phyloP scores from a whole-genome alignment of 129 eudicot genomes.

The Cynara cardunculus region DNA sequence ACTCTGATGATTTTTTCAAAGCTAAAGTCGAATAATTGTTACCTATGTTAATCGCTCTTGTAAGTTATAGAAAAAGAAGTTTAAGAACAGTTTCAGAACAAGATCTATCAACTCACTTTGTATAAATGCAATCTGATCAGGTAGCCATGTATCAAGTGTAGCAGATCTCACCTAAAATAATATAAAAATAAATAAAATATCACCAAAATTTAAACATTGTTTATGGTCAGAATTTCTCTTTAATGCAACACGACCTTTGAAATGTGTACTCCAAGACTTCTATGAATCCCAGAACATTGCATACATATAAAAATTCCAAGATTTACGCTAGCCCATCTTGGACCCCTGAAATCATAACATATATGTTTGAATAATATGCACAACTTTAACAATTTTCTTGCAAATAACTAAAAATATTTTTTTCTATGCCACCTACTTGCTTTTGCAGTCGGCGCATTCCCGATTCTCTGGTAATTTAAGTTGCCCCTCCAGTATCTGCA shows the following conservation, averaged over 20 bases:
- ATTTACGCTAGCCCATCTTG: slow-evolving; percentile 92
- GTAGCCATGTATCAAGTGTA: slow-evolving; percentile 74
- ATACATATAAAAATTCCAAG: slow-evolving; percentile 88
- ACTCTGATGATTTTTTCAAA: not conserved
- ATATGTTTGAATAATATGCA: not conserved
- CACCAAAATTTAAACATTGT: not conserved
- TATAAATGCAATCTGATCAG: slow-evolving; percentile 63
- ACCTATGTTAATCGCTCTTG: not conserved
- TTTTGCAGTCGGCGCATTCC: slow-evolving; percentile 80
- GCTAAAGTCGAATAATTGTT: not conserved
- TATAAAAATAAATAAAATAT: not conserved
- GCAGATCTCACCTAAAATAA: slow-evolving; percentile 65
- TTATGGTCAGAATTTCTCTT: not conserved
- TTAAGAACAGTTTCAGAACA: not conserved
- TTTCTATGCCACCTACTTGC: slow-evolving; percentile 47
- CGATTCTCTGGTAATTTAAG: slow-evolving; percentile 68
- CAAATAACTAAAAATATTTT: not conserved
- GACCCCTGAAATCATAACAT: slow-evolving; percentile 48
- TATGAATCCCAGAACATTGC: slow-evolving; percentile 93
- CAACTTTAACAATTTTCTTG: not conserved
- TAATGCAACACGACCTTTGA: slow-evolving; percentile 56
- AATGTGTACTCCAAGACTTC: slow-evolving; percentile 99
- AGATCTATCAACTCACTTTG: slow-evolving; percentile 43
- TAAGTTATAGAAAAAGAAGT: not conserved
- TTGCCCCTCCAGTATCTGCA: slow-evolving; percentile 67